Evolutionary conservation across 768 basidiomycete genomes (phyloP).

Genomic region (Mycena olivaceomarginata): DNA sequence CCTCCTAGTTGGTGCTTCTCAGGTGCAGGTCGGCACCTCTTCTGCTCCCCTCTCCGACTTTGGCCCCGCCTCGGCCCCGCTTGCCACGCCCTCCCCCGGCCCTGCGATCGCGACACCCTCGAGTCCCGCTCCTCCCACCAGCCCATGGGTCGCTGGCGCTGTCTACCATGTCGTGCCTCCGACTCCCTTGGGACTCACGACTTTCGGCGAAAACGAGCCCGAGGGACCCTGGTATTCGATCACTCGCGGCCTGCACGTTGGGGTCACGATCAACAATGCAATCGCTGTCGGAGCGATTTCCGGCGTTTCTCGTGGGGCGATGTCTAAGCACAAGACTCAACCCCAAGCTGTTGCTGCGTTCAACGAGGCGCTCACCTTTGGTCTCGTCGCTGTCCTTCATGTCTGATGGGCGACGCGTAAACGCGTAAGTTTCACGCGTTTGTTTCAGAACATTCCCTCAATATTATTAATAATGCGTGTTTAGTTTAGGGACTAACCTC

Average conservation of each 20-base stretch:
- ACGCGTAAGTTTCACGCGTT: background rate
- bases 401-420: background rate
- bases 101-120: background rate
- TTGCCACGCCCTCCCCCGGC: background rate
- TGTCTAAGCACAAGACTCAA: conserved; percentile 26
- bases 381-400: background rate
- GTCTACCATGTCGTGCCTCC: conserved; percentile 8
- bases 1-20: too few relatives aligned
- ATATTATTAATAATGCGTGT: too few relatives aligned
- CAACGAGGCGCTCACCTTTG: background rate
- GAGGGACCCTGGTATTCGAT: conserved; percentile 22
- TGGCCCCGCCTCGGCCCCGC: too few relatives aligned
- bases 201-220: background rate
- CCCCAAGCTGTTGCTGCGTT: background rate
- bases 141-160: conserved; percentile 15
- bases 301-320: conserved; percentile 2
- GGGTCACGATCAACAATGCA: background rate
- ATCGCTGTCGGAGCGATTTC: background rate
- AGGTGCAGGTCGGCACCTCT: too few relatives aligned
- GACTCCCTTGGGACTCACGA: background rate
- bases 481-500: too few relatives aligned
- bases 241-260: conserved; percentile 5
- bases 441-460: too few relatives aligned
- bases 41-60: too few relatives aligned
- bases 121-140: background rate